phyloP scores from a whole-genome alignment of 371 early-diverging fungal species.

The Haplosporangium sp. region DNA sequence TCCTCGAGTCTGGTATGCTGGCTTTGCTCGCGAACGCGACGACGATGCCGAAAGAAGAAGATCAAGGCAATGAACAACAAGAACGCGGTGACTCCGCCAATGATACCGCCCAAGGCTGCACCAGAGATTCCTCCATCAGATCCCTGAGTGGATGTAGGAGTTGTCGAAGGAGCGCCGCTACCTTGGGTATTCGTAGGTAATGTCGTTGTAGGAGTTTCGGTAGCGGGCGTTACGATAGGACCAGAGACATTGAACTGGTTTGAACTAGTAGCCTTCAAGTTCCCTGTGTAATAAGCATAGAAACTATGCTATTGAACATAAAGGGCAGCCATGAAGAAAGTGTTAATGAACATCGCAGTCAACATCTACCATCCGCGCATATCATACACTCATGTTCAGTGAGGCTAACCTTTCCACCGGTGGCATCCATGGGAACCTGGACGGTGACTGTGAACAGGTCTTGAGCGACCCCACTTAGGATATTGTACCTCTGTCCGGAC shows the following conservation, averaged over 20 bases:
- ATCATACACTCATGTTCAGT: too few species aligned
- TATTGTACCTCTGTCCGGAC: constrained; percentile 20
- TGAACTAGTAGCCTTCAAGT: not conserved
- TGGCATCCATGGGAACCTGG: constrained; percentile 19
- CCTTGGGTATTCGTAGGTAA: not conserved
- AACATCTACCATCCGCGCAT: too few species aligned
- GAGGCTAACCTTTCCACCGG: constrained; percentile 25
- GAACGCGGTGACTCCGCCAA: constrained; percentile 30
- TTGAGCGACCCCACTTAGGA: constrained; percentile 14
- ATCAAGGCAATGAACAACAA: constrained; percentile 30
- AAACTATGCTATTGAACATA: constrained; percentile 21
- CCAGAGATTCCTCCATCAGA: constrained; percentile 28
- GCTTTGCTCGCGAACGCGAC: constrained; percentile 25
- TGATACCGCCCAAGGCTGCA: constrained; percentile 36
- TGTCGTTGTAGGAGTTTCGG: not conserved
- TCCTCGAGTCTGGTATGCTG: constrained; percentile 25
- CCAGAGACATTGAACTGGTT: constrained; percentile 42
- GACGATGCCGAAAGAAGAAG: constrained; percentile 43
- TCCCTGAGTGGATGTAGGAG: not conserved
- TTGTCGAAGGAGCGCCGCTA: not conserved
- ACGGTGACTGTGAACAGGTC: not conserved
- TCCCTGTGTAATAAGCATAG: constrained; percentile 21
- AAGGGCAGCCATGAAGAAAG: not conserved
- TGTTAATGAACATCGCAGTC: too few species aligned
- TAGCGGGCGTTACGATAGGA: not conserved